Base-by-base conservation (phyloP, 371 early-diverging fungal genomes). In the Mortierella sp. region DNA sequence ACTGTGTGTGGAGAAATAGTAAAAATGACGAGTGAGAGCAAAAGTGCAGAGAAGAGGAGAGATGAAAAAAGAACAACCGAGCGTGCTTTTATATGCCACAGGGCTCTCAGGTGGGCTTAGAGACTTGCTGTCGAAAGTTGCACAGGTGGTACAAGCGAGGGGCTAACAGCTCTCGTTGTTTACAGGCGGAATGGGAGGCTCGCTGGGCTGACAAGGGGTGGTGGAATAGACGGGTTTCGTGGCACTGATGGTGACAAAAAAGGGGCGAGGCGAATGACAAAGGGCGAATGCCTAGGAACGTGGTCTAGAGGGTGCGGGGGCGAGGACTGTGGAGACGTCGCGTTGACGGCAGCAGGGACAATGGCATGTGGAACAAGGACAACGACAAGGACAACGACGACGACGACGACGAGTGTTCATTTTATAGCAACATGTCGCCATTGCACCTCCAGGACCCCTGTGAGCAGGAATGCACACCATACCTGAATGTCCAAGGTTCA, bases 61-160 rank as follows among this genome's bases (percentile, higher is more conserved):
- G n/a, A n/a, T n/a, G n/a, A n/a, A n/a, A n/a, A n/a, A n/a, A n/a
- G n/a, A n/a, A n/a, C n/a, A n/a, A n/a, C n/a, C n/a, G n/a, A n/a
- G n/a, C n/a, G n/a, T n/a, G n/a, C n/a, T n/a, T n/a, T n/a, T n/a
- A n/a, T n/a, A n/a, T n/a, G n/a, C n/a, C n/a, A n/a, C n/a, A n/a
- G n/a, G n/a, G n/a, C n/a, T n/a, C n/a, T n/a, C n/a, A n/a, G n/a
- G n/a, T n/a, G n/a, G n/a, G n/a, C n/a, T n/a, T n/a, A 17, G 29
- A 51, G 28, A 41, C 53, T 54, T 48, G 63, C 63, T 70, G 70
- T 70, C 37, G n/a, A n/a, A n/a, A n/a, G 70, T 70, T 10, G 62
- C 21, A 61, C 59, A 59, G 49, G 54, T 52, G 46, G 50, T 52
- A 37, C 60, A 61, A 61, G 41, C 52, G 43, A 22, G 39, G 45